phyloP scores from a whole-genome alignment of 169 alveolate genomes.

The Eimeria praecox region DNA sequence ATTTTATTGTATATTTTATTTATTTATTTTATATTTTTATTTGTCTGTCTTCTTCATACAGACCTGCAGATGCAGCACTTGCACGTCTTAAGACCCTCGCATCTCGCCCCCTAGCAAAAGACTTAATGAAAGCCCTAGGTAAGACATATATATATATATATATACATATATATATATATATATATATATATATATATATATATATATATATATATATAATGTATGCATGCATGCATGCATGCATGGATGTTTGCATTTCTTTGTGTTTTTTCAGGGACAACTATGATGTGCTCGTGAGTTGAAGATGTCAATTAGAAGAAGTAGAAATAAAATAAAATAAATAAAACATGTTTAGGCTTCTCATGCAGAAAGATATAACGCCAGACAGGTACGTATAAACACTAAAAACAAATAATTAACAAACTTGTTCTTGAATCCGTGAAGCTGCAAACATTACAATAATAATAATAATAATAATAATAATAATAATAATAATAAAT shows the following conservation, averaged over 20 bases:
- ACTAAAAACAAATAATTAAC: too few species aligned
- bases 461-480: too few species aligned
- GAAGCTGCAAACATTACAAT: too few species aligned
- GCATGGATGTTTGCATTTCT: not conserved
- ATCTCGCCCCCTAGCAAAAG: constrained; percentile 71
- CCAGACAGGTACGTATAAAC: constrained; percentile 17
- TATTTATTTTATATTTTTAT: too few species aligned
- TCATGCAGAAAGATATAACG: constrained; percentile 25
- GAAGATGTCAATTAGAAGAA: too few species aligned
- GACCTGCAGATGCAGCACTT: constrained; percentile 79
- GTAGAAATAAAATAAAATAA: too few species aligned
- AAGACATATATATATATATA: not conserved
- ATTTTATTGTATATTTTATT: not conserved
- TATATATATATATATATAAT: not conserved
- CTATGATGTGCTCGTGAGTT: constrained; percentile 30
- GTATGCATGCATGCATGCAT: too few species aligned
- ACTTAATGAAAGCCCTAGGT: constrained; percentile 75
- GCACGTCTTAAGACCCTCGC: constrained; percentile 72
- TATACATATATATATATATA: too few species aligned
- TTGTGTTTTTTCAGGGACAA: not conserved
- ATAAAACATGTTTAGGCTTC: constrained; percentile 12
- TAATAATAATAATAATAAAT: too few species aligned
- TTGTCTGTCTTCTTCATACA: not conserved
- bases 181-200: too few species aligned
- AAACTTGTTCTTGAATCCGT: too few species aligned